A percentile compares a stretch with the other conserved stretches of the same genome.
These are phyloP conservation scores for Adenanthera pavonina DNA, from an alignment of 306 rosid genomes.

Conservation along the genomic window DNA sequence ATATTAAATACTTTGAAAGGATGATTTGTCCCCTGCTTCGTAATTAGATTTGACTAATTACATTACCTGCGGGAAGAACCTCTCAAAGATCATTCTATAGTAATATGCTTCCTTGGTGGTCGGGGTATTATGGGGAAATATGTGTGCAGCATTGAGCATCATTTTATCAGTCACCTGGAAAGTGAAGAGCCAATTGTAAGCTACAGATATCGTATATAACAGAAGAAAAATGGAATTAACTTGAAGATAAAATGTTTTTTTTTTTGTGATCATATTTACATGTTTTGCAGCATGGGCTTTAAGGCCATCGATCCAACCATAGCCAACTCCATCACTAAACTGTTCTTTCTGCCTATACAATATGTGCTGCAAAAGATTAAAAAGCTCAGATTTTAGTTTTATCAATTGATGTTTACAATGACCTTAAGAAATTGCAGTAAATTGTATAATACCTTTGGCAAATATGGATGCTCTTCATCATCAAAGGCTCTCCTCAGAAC, in stretches of 20 bases:
- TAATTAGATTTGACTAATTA: background rate
- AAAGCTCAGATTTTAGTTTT: conserved; percentile 29
- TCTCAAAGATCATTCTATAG: conserved; percentile 85
- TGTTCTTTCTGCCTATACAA: conserved; percentile 89
- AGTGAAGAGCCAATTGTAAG: conserved; percentile 16
- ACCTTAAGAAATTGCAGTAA: background rate
- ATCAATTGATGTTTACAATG: background rate
- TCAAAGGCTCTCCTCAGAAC: conserved; percentile 80
- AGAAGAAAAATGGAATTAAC: background rate
- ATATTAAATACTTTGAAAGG: background rate
- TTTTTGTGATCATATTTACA: conserved; percentile 44
- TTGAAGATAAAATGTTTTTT: background rate
- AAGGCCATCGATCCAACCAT: conserved; percentile 92
- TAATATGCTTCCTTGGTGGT: conserved; percentile 77
- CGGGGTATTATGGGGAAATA: conserved; percentile 92
- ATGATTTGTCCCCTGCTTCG: background rate
- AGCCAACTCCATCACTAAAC: conserved; percentile 92
- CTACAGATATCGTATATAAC: background rate
- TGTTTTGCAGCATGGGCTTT: conserved; percentile 76
- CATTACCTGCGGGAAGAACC: conserved; percentile 89
- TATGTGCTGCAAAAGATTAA: conserved; percentile 65
- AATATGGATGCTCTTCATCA: conserved; percentile 77
- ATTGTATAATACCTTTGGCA: conserved; percentile 68
- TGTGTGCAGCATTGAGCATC: conserved; percentile 73
- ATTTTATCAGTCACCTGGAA: conserved; percentile 73